A percentile compares a stretch with the other conserved stretches of the same genome.
Conservation (phyloP, 352 stramenopile genomes). For the Plasmopara muralis region DNA sequence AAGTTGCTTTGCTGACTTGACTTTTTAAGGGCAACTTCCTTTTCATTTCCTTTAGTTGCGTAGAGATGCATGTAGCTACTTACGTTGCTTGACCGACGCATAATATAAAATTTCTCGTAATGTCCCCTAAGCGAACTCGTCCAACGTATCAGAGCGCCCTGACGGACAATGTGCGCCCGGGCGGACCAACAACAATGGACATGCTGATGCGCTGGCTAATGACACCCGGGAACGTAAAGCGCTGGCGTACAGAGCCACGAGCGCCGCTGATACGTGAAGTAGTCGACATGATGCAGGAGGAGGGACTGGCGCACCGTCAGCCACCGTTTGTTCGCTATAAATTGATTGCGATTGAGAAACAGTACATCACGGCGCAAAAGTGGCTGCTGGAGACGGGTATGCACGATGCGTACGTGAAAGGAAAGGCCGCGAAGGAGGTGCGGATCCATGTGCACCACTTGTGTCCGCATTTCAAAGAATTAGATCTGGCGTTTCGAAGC, state of each 20-base stretch:
- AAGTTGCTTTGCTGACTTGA: not conserved
- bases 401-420: constrained; percentile 22
- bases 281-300: constrained; percentile 17
- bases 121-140: constrained; percentile 5
- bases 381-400: constrained; percentile 37
- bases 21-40: not conserved
- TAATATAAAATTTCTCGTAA: not conserved
- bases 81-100: not conserved
- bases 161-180: constrained; percentile 16
- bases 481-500: constrained; percentile 25
- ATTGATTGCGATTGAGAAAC: constrained; percentile 30
- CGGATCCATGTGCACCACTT: constrained; percentile 21
- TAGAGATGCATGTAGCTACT: not conserved
- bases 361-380: constrained; percentile 31
- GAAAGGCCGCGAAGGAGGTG: constrained; percentile 24
- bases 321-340: constrained; percentile 28
- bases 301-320: constrained; percentile 20
- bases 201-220: constrained; percentile 30
- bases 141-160: constrained; percentile 7
- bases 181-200: constrained; percentile 25
- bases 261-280: constrained; percentile 22
- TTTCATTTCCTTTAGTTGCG: not conserved
- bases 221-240: constrained; percentile 26
- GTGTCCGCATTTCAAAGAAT: constrained; percentile 21
- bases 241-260: constrained; percentile 23